Percentiles rank a stretch among this genome's conserved stretches.
Conservation (phyloP, 352 stramenopile genomes). For the Phytophthora capsici region DNA sequence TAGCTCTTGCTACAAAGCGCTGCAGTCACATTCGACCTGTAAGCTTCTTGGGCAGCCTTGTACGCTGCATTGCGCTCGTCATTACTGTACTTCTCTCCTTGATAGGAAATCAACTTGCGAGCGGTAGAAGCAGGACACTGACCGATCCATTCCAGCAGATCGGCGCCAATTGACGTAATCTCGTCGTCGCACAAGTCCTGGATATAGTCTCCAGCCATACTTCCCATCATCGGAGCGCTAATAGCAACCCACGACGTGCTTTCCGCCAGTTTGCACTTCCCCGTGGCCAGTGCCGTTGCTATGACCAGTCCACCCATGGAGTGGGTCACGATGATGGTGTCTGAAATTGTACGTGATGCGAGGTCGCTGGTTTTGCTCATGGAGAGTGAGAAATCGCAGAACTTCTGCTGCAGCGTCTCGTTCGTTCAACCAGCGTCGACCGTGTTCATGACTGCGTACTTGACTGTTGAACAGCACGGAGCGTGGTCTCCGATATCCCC, state of each 20-base stretch:
- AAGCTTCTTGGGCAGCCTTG: conserved; percentile 19
- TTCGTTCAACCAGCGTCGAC: conserved; percentile 15
- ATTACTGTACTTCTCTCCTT: conserved; percentile 19
- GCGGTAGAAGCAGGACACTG: conserved; percentile 3
- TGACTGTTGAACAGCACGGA: conserved; percentile 19
- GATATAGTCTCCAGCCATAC: conserved; percentile 26
- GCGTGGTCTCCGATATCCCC: conserved; percentile 22
- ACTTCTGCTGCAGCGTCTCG: conserved; percentile 17
- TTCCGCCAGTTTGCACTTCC: conserved; percentile 14
- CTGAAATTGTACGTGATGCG: conserved; percentile 1
- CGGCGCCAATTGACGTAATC: neutral
- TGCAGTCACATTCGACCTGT: conserved; percentile 33
- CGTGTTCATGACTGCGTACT: conserved; percentile 28
- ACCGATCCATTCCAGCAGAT: conserved; percentile 1
- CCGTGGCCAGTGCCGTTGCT: conserved; percentile 13
- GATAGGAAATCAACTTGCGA: conserved; percentile 9
- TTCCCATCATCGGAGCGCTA: conserved; percentile 27
- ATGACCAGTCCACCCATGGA: conserved; percentile 34
- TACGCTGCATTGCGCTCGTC: conserved; percentile 1
- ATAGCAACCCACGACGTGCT: conserved; percentile 23
- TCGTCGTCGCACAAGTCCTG: conserved; percentile 13
- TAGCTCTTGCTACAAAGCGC: conserved; percentile 41
- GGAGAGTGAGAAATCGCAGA: conserved; percentile 20
- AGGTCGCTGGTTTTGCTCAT: conserved; percentile 18
- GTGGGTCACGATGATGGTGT: conserved; percentile 33